Evolutionary conservation across 768 basidiomycete genomes (phyloP), one percentile per base, ranked within the genome.

Genomic region (Ramaria sp.): DNA sequence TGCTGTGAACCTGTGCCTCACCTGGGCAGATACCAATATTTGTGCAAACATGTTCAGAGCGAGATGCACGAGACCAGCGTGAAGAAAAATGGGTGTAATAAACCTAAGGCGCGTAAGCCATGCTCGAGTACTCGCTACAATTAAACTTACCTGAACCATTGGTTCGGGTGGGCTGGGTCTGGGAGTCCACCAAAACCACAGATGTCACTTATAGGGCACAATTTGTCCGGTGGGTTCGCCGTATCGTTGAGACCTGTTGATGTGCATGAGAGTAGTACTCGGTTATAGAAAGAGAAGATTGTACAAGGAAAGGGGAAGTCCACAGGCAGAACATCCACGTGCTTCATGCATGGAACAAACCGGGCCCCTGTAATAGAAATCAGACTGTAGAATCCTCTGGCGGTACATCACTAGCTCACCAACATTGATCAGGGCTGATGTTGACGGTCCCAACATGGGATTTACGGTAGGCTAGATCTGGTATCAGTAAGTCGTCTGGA

Each of bases 11-110:
- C 10, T 17, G 24, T 55, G 48, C 54, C 55, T 62, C 64, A 88
- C 90, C 70, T 88, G 84, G 37, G 85, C 88, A 7, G 85, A 86
- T n/a, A 88, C 72, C 0, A 79, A 81, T 57, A 88, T 67, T 63
- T 95, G 94, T 13, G 86, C 93, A 30, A 94, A 67, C 84, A 97
- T 87, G 66, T 99, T 99, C 59, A 99, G 66, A 4, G 86, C 62
- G 37, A 95, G 75, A 67, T 99, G 95, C n/a, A 99, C 75, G 57
- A 99, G 75, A n/a, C 95, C 95, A 11, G 91, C 96, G 63, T 98
- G 95, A 5, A 97, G 71, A 66, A 98, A 96, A 51, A 95, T 87
- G 9, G 93, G 79, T 1, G 84, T 83, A 62, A 93, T 85, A 65
- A 94, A 94, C 60, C 90, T 88, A 62, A 61, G 42, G 54, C 63